Percentiles rank a stretch among this genome's conserved stretches.
Conservation (phyloP, 495 filamentous ascomycete species). For the Tuber brumale region DNA sequence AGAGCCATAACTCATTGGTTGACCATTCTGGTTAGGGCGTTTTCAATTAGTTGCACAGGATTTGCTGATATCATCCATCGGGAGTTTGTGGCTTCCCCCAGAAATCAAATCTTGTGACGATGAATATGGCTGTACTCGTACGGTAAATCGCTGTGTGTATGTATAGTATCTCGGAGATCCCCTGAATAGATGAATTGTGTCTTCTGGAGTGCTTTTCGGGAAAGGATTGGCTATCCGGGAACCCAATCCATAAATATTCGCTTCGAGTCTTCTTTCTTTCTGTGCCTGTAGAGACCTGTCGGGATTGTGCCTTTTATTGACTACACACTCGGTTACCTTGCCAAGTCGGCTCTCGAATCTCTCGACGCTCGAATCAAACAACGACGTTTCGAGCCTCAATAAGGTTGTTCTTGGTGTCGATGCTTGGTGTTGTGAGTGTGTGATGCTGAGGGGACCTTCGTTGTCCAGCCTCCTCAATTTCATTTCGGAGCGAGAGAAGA, state of each 20-base stretch:
- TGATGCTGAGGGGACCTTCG: background rate
- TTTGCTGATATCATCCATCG: conserved; percentile 2
- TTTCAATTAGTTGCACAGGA: background rate
- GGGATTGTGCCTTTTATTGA: background rate
- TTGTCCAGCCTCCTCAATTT: conserved; percentile 2
- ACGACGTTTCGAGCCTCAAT: background rate
- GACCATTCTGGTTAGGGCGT: background rate
- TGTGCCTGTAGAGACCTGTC: background rate
- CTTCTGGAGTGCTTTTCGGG: background rate
- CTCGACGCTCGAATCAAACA: background rate
- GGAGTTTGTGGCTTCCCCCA: background rate
- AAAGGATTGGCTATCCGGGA: background rate
- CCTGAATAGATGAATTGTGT: background rate
- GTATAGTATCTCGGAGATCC: background rate
- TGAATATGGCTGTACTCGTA: background rate
- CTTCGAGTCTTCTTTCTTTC: background rate
- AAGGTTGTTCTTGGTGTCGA: background rate
- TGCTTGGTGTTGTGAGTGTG: conserved; percentile 1
- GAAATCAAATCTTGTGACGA: background rate
- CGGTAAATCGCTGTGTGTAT: background rate
- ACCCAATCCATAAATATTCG: background rate
- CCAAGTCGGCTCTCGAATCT: background rate
- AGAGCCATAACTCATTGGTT: background rate
- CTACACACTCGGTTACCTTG: background rate
- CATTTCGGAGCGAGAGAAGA: background rate